A percentile compares a stretch with the other conserved stretches of the same genome.
phyloP scores from a whole-genome alignment of 257 asterid species.

The Buddleja alternifolia region DNA sequence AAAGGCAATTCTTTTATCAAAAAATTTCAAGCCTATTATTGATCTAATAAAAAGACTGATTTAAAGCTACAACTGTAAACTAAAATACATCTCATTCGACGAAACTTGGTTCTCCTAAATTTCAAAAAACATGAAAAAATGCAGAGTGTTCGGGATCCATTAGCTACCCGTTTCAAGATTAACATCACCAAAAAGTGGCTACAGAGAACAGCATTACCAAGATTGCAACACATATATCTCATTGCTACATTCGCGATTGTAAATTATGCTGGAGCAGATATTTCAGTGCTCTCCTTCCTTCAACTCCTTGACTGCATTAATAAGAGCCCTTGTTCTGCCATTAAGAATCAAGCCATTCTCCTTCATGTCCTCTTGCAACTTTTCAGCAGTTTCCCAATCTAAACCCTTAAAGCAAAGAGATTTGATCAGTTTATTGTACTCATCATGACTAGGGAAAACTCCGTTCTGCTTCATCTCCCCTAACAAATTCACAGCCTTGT shows the following conservation, averaged over 20 bases:
- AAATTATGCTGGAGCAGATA: constrained; percentile 16
- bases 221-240: neutral
- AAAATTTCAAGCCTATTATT: constrained; percentile 25
- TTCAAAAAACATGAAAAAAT: neutral
- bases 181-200: constrained; percentile 10
- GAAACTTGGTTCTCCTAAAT: constrained; percentile 1
- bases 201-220: constrained; percentile 4
- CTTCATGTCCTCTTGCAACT: constrained; percentile 68
- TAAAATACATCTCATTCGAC: constrained; percentile 26
- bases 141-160: constrained; percentile 7
- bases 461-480: constrained; percentile 77
- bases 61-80: constrained; percentile 30
- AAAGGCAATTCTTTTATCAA: neutral
- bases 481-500: constrained; percentile 61
- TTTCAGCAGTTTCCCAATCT: constrained; percentile 83
- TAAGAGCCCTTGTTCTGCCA: constrained; percentile 67
- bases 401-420: constrained; percentile 82
- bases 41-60: constrained; percentile 19
- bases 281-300: constrained; percentile 48
- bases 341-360: constrained; percentile 65
- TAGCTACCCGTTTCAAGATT: constrained; percentile 19
- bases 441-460: constrained; percentile 63
- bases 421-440: constrained; percentile 78
- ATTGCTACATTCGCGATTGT: constrained; percentile 6
- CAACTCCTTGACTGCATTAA: constrained; percentile 81